A percentile compares a stretch with the other conserved stretches of the same genome.
Evolutionary conservation across 2,329 filamentous ascomycete genomes (phyloP).

Genomic region (Neurospora sp.): DNA sequence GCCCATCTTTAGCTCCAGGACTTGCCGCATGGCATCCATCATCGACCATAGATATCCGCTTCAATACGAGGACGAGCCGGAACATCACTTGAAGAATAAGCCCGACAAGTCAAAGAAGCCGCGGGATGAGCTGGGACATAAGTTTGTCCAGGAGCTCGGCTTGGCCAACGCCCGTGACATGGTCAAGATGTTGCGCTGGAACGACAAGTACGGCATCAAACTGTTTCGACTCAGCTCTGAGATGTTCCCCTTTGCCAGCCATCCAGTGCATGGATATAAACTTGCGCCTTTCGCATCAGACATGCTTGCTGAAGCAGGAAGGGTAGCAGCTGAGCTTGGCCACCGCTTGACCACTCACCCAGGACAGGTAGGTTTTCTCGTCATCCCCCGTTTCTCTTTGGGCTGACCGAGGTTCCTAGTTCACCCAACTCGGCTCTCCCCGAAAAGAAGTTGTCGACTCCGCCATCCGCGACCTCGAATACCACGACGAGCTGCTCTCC

Average conservation of each 20-base stretch:
- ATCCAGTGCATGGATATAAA: slow-evolving; percentile 77
- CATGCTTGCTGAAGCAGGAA: slow-evolving; percentile 65
- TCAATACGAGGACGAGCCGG: slow-evolving; percentile 61
- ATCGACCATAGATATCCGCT: slow-evolving; percentile 81
- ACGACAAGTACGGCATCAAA: slow-evolving; percentile 81
- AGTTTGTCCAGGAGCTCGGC: slow-evolving; percentile 68
- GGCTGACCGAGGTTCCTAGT: slow-evolving; percentile 33
- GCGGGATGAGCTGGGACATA: slow-evolving; percentile 55
- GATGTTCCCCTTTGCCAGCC: slow-evolving; percentile 95
- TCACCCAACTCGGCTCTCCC: slow-evolving; percentile 83
- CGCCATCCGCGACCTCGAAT: slow-evolving; percentile 73
- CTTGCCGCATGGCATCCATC: slow-evolving; percentile 84
- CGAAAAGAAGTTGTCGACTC: slow-evolving; percentile 65
- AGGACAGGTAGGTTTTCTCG: slow-evolving; percentile 42
- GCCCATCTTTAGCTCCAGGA: slow-evolving; percentile 82
- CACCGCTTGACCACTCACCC: slow-evolving; percentile 87
- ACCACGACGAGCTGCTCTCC: slow-evolving; percentile 76
- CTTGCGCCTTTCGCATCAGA: slow-evolving; percentile 76
- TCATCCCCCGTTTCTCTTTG: too few relatives aligned
- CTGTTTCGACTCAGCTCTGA: slow-evolving; percentile 90
- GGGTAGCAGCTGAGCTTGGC: slow-evolving; percentile 64
- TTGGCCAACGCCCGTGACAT: slow-evolving; percentile 78
- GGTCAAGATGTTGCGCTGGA: slow-evolving; percentile 81
- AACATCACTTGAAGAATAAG: slow-evolving; percentile 77
- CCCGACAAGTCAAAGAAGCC: slow-evolving; percentile 65